Evolutionary conservation across 805 yeast species (phyloP).

Genomic region (Blastobotrys muscicola): DNA sequence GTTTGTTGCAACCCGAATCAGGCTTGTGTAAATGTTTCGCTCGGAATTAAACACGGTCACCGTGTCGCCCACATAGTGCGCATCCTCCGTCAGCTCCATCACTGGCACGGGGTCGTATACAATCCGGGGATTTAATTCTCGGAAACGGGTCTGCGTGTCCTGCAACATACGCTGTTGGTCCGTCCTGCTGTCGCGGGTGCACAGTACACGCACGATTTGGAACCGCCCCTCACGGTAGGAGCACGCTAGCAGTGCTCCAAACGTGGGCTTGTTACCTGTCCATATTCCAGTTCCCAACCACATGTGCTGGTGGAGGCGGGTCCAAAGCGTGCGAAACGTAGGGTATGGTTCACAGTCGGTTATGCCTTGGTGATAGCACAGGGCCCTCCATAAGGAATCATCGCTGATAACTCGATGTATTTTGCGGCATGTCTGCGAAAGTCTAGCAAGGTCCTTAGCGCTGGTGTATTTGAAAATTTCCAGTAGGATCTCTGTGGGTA

Average conservation of each 20-base stretch:
- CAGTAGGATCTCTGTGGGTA: constrained; percentile 16
- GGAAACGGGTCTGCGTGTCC: too few species aligned
- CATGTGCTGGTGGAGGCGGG: constrained; percentile 11
- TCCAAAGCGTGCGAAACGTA: constrained; percentile 10
- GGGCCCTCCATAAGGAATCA: constrained; percentile 16
- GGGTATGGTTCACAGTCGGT: constrained; percentile 12
- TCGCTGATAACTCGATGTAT: constrained; percentile 5
- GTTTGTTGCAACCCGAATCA: neutral
- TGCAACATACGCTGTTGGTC: too few species aligned
- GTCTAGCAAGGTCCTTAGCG: constrained; percentile 12
- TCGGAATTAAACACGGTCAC: too few species aligned
- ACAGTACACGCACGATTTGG: too few species aligned
- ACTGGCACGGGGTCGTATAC: too few species aligned
- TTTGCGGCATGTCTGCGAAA: constrained; percentile 12
- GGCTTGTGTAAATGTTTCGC: neutral
- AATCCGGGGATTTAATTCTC: too few species aligned
- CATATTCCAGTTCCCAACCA: constrained; percentile 23
- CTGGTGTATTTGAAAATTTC: constrained; percentile 8
- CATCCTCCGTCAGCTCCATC: too few species aligned
- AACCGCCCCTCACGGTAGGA: constrained; percentile 10
- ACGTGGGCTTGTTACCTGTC: constrained; percentile 20
- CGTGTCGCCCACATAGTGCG: too few species aligned
- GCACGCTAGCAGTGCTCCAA: constrained; percentile 19
- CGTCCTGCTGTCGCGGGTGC: too few species aligned
- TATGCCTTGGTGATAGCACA: constrained; percentile 8